Conservation (phyloP, 305 asterid genomes). For the Solanum hybrid region DNA sequence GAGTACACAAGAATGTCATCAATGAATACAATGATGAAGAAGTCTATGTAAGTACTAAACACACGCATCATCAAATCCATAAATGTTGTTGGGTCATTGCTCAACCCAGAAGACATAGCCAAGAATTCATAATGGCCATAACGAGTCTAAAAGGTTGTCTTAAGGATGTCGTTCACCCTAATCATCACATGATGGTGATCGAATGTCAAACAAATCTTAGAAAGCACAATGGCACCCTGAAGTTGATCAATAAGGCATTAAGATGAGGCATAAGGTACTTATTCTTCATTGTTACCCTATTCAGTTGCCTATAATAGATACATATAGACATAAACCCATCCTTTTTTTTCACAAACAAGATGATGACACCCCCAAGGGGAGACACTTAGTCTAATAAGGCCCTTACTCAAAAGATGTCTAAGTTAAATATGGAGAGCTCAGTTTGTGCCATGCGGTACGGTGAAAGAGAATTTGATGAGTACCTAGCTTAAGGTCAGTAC, state of each 20-base stretch:
- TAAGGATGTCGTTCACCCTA: not conserved
- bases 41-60: not conserved
- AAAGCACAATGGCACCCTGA: not conserved
- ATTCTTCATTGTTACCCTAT: not conserved
- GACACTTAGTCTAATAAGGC: not conserved
- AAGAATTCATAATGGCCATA: not conserved
- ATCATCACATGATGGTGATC: not conserved
- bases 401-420: not conserved
- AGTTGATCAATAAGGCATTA: not conserved
- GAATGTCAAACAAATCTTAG: not conserved
- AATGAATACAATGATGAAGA: not conserved
- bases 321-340: not conserved
- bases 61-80: not conserved
- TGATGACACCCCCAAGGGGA: not conserved
- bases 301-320: not conserved
- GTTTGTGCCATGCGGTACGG: not conserved
- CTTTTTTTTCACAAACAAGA: not conserved
- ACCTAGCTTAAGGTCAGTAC: not conserved
- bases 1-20: not conserved
- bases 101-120: not conserved
- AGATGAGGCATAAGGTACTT: not conserved
- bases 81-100: not conserved
- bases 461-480: not conserved
- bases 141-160: not conserved
- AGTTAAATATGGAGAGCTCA: not conserved